Percentiles rank a stretch among this genome's conserved stretches.
Conservation (phyloP, 2,329 filamentous ascomycete genomes). For the Diplodia intermedia region DNA sequence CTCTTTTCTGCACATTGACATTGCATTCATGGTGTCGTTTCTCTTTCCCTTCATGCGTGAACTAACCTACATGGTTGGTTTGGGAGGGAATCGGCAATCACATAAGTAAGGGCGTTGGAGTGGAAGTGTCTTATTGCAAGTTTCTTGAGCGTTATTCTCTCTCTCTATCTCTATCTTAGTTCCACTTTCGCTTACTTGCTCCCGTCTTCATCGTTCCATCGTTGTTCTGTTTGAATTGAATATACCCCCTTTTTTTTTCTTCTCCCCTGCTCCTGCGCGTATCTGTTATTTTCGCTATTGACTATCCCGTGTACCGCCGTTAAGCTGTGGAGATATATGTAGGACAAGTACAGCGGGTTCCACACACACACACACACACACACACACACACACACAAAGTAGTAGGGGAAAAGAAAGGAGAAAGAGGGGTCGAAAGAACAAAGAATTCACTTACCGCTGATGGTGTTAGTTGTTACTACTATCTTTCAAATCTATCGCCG, state of each 20-base stretch:
- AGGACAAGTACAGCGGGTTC: too few relatives aligned
- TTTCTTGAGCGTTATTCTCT: not conserved
- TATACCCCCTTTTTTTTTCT: slow-evolving; percentile 5
- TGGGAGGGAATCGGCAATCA: not conserved
- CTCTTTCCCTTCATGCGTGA: not conserved
- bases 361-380: too few relatives aligned
- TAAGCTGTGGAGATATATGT: too few relatives aligned
- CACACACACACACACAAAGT: too few relatives aligned
- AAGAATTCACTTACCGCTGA: too few relatives aligned
- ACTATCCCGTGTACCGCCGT: not conserved
- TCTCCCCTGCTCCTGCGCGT: too few relatives aligned
- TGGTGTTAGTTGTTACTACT: too few relatives aligned
- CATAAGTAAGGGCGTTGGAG: slow-evolving; percentile 5
- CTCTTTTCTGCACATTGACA: not conserved
- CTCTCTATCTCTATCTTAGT: not conserved
- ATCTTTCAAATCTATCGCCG: too few relatives aligned
- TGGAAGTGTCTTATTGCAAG: not conserved
- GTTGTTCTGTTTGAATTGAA: not conserved
- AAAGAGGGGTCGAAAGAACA: too few relatives aligned
- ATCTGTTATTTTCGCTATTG: not conserved
- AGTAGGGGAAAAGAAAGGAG: too few relatives aligned
- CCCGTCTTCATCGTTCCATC: not conserved
- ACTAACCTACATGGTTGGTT: not conserved
- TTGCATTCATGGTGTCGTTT: not conserved
- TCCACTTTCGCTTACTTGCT: too few relatives aligned